Evolutionary conservation across 495 filamentous ascomycete species (phyloP).

Genomic region (Daldinia childiae): DNA sequence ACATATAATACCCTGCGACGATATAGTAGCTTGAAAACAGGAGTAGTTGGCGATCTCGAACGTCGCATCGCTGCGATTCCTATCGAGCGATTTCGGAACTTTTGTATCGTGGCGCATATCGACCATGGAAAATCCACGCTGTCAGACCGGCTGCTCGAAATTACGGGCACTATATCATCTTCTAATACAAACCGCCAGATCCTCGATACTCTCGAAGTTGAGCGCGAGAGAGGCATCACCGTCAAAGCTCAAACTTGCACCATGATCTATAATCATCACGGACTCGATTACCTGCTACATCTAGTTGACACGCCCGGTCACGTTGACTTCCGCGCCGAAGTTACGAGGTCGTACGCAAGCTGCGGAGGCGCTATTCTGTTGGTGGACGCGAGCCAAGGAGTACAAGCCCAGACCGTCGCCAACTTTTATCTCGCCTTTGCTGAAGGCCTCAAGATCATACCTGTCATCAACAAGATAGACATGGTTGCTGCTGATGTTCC

Average conservation of each 20-base stretch:
- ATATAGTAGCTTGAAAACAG: constrained; percentile 37
- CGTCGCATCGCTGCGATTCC: constrained; percentile 86
- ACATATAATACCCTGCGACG: neutral
- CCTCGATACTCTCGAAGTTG: constrained; percentile 95
- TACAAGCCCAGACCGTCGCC: constrained; percentile 94
- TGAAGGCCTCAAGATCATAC: constrained; percentile 84
- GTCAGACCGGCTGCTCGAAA: constrained; percentile 88
- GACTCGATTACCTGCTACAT: constrained; percentile 90
- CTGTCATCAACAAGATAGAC: constrained; percentile 96
- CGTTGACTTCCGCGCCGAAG: constrained; percentile 96
- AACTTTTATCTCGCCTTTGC: constrained; percentile 98
- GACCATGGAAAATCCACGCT: constrained; percentile 98
- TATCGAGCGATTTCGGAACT: constrained; percentile 91
- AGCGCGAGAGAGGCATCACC: constrained; percentile 94
- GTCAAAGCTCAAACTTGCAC: constrained; percentile 99
- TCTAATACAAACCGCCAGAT: constrained; percentile 92
- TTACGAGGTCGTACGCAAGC: constrained; percentile 91
- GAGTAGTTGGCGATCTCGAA: constrained; percentile 67
- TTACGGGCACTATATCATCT: constrained; percentile 87
- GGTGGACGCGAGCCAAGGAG: constrained; percentile 91
- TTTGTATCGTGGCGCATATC: constrained; percentile 98
- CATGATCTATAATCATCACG: constrained; percentile 91
- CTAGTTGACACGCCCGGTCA: constrained; percentile 97
- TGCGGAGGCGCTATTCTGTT: constrained; percentile 93
- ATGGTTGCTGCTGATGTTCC: constrained; percentile 85